A percentile compares a stretch with the other conserved stretches of the same genome.
These are phyloP conservation scores for Talaromyces sp. DNA, from an alignment of 2,329 filamentous ascomycete genomes.

Conservation along the genomic window DNA sequence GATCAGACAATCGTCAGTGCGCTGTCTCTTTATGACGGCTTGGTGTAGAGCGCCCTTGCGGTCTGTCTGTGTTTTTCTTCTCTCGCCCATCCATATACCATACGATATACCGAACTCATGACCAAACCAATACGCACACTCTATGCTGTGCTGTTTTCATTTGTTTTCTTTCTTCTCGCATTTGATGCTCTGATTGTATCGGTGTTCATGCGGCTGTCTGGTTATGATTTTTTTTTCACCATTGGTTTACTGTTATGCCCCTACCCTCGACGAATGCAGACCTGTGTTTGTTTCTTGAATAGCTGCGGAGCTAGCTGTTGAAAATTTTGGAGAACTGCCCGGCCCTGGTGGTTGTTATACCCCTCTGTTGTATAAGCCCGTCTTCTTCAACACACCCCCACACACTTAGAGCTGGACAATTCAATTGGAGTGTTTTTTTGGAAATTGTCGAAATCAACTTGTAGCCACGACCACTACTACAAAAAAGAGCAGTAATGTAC, in stretches of 20 bases:
- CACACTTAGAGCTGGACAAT: neutral
- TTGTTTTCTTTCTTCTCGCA: neutral
- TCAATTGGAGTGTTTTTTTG: neutral
- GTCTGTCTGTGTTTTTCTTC: neutral
- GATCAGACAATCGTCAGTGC: constrained; percentile 99
- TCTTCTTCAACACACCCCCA: neutral
- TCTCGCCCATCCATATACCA: neutral
- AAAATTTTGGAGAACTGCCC: neutral
- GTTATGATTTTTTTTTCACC: neutral
- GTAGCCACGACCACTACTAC: no score
- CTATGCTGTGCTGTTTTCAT: neutral
- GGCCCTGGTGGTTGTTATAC: neutral
- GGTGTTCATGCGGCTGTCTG: constrained; percentile 6
- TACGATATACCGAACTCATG: neutral
- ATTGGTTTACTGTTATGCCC: neutral
- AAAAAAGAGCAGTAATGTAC: no score
- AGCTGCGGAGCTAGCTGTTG: neutral
- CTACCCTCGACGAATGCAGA: neutral
- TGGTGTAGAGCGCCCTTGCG: constrained; percentile 58
- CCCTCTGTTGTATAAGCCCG: neutral
- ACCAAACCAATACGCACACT: neutral
- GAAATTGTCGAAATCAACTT: no score
- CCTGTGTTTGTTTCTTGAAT: neutral
- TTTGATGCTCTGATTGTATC: neutral
- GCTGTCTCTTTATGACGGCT: constrained; percentile 88